A percentile compares a stretch with the other conserved stretches of the same genome.
phyloP scores from a whole-genome alignment of 2,329 filamentous ascomycete genomes.

The Amauroascus verrucosus region DNA sequence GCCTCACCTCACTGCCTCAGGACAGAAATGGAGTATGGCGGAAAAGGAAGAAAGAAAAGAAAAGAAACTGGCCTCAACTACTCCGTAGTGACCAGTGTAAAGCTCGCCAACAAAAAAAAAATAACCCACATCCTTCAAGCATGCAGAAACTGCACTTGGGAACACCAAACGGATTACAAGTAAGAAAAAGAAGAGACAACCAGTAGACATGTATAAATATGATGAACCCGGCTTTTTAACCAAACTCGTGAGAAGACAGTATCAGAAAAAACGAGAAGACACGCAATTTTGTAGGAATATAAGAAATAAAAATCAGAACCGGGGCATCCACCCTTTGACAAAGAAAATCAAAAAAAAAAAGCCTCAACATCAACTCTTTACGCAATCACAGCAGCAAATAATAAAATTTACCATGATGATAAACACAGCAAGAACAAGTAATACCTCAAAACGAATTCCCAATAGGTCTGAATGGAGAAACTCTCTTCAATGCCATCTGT shows the following conservation, averaged over 20 bases:
- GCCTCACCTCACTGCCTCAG: too few species aligned
- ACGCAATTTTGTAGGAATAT: neutral
- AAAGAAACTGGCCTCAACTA: too few species aligned
- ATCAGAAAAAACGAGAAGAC: too few species aligned
- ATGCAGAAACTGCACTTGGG: too few species aligned
- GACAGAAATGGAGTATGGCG: too few species aligned
- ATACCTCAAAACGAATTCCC: conserved; percentile 5
- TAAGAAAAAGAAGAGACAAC: neutral
- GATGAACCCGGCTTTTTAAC: conserved; percentile 1
- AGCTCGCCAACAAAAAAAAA: too few species aligned
- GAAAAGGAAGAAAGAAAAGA: too few species aligned
- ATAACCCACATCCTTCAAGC: too few species aligned
- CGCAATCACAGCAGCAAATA: conserved; percentile 3
- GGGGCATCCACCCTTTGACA: neutral
- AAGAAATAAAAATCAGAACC: conserved; percentile 7
- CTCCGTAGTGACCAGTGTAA: too few species aligned
- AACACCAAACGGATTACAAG: neutral
- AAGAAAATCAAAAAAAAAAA: neutral
- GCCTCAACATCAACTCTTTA: neutral
- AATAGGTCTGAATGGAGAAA: neutral
- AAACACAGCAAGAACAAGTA: neutral
- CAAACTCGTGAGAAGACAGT: neutral
- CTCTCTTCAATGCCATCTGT: conserved; percentile 3
- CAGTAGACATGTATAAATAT: neutral
- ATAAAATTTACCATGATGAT: conserved; percentile 3